Conservation (phyloP, 2,329 filamentous ascomycete genomes). For the Orbilia ellipsospora region DNA sequence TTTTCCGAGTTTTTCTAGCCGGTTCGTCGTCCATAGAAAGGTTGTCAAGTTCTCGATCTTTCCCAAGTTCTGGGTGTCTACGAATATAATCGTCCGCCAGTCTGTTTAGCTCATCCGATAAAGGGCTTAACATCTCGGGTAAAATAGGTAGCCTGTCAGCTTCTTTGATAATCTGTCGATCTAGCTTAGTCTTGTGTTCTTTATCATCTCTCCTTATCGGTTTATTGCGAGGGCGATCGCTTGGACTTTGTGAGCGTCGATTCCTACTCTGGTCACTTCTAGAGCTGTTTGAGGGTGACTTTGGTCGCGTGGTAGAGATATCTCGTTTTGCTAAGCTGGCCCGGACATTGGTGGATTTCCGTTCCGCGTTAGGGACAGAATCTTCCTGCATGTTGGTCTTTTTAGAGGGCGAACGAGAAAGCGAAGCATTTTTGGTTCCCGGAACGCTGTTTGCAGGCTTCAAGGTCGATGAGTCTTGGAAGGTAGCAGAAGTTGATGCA, state of each 20-base stretch:
- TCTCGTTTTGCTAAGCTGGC: conserved; percentile 23
- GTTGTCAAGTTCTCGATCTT: conserved; percentile 28
- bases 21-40: conserved; percentile 40
- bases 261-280: conserved; percentile 34
- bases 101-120: conserved; percentile 46
- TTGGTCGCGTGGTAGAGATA: conserved; percentile 16
- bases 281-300: conserved; percentile 27
- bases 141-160: conserved; percentile 11
- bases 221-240: conserved; percentile 28
- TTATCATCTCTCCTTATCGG: conserved; percentile 31
- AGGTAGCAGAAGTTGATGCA: conserved; percentile 12
- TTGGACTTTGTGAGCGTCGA: conserved; percentile 37
- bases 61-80: conserved; percentile 18
- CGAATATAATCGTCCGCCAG: conserved; percentile 49
- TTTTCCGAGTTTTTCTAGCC: conserved; percentile 14
- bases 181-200: conserved; percentile 20
- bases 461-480: conserved; percentile 11
- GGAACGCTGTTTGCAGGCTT: conserved; percentile 8
- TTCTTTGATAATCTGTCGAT: conserved; percentile 23
- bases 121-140: conserved; percentile 46
- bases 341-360: conserved; percentile 15
- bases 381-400: conserved; percentile 26
- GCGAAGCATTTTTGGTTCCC: conserved; percentile 12
- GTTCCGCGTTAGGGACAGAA: conserved; percentile 1
- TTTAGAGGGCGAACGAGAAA: conserved; percentile 33